Base-by-base conservation (phyloP, 192 early-diverging fungal species). In the Podila horticola region DNA sequence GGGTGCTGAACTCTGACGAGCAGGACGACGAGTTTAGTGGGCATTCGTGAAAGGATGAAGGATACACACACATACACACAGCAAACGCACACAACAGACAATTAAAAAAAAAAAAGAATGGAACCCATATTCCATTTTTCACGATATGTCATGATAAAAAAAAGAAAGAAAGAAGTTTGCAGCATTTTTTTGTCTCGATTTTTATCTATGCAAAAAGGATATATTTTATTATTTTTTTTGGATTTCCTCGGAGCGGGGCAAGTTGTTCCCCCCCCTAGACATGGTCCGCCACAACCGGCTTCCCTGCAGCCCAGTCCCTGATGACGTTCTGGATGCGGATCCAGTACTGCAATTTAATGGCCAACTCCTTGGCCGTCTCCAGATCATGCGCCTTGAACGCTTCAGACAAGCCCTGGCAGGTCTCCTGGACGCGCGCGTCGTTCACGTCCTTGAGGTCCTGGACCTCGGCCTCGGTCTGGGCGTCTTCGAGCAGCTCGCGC, bases 261-360 rank as follows among this genome's bases (percentile, higher is more conserved):
- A 36, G 34, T n/a, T n/a, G n/a, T n/a, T n/a, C n/a, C n/a, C n/a
- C n/a, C n/a, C n/a, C n/a, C n/a, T n/a, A 75, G 7, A 86, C 89
- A 73, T 91, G 90, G 13, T 86, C 51, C 5, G 89, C 52, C 26
- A 90, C 88, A 15, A 89, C 67, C 34, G 84, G 66, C 68, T 89
- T 86, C 50, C 89, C 89, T 20, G 84, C 86, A 59, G 74, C 64
- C 91, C 91, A 94, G 38, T 93, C 88, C 4, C 84, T 57, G 50
- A 86, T 84, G 17, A 87, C 87, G 12, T 86, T 83, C 50, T 84
- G 52, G 55, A 91, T 91, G 45, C 88, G 91, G 51, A 86, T 71
- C 93, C 93, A 94, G 67, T 95, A 96, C 79, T 93, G 92, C n/a
- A 97, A 72, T 57, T 91, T 87, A 26, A 92, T 87, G 5, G 92